Evolutionary conservation across 1,284 basidiomycete genomes (phyloP), one percentile per base, ranked within the genome.

Genomic region (Cryptococcus maquisensis): DNA sequence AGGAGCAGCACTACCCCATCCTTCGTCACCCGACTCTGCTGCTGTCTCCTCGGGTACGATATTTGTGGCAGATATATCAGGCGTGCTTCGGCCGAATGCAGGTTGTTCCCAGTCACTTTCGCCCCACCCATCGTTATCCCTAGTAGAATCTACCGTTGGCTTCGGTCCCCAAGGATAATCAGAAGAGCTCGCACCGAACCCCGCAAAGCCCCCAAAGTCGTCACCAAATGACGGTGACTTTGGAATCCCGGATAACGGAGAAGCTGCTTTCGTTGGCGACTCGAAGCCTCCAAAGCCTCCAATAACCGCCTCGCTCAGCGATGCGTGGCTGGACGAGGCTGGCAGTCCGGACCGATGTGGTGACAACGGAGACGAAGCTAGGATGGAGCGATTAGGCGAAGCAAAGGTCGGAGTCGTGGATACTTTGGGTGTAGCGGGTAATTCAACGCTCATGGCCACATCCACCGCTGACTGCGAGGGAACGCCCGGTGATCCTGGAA

Each of bases 201-300:
- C 44, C 21, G 63, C 55, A 53, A 70, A 70, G 2, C 63, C 62
- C 4, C 66, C 65, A 56, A 70, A 67, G 7, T 62, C 64, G 23
- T 68, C 65, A 2, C 63, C 64, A 45, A 69, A 65, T 2, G 61
- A 62, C 12, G 65, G 58, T 9, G 67, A 67, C 39, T 56, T 60
- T 5, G 65, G 63, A 40, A 65, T 24, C 7, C 10, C 45, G 44
- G 21, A 39, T 5, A 43, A 16, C 24, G 26, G 28, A 8, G 28
- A 32, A 32, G 35, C 18, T 37, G 5, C 42, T 6, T 26, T 40
- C 16, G n/a, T 18, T 5, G 21, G 39, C n/a, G 28, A 32, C 28
- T 32, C 28, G n/a, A 21, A 40, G 16, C 18, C 18, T 15, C 47
- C 53, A n/a, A 43, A 44, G 16, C 32, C 41, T 37, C 41, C 49